Evolutionary conservation across 2,329 filamentous ascomycete species (phyloP).

Genomic region (Dactylonectria estremocensis): DNA sequence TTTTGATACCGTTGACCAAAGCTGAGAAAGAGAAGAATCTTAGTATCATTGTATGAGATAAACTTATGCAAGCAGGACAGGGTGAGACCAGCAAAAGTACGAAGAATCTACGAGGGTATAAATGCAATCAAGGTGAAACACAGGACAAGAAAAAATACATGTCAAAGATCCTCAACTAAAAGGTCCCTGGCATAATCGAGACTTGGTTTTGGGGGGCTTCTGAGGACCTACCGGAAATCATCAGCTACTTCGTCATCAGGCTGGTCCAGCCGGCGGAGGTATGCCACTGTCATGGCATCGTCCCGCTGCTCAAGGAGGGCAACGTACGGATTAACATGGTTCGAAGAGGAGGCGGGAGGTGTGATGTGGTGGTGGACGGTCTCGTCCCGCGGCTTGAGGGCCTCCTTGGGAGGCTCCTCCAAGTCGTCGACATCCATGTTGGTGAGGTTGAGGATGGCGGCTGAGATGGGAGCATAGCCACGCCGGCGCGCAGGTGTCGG

Average conservation of each 20-base stretch:
- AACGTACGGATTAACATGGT: conserved; percentile 49
- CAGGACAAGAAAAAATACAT: neutral
- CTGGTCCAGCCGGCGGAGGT: conserved; percentile 48
- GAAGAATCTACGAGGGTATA: conserved; percentile 6
- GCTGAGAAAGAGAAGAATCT: conserved; percentile 22
- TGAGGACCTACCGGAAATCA: conserved; percentile 51
- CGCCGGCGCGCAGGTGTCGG: conserved; percentile 16
- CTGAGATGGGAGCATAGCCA: conserved; percentile 42
- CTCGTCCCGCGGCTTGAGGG: conserved; percentile 9
- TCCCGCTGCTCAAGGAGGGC: conserved; percentile 51
- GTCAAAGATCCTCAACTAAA: conserved; percentile 18
- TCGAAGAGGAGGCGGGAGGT: conserved; percentile 35
- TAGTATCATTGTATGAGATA: conserved; percentile 26
- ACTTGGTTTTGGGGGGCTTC: conserved; percentile 19
- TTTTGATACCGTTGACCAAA: conserved; percentile 56
- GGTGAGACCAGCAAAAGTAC: neutral
- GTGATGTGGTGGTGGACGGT: neutral
- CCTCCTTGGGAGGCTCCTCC: conserved; percentile 1
- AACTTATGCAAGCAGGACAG: neutral
- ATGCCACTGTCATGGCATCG: conserved; percentile 49
- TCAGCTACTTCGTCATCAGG: conserved; percentile 46
- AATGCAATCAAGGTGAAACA: neutral
- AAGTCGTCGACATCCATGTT: conserved; percentile 26
- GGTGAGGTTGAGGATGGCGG: conserved; percentile 38
- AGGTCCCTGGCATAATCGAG: conserved; percentile 26